A percentile compares a stretch with the other conserved stretches of the same genome.
phyloP scores from a whole-genome alignment of 805 yeast genomes.

The Babjeviella inositovora region DNA sequence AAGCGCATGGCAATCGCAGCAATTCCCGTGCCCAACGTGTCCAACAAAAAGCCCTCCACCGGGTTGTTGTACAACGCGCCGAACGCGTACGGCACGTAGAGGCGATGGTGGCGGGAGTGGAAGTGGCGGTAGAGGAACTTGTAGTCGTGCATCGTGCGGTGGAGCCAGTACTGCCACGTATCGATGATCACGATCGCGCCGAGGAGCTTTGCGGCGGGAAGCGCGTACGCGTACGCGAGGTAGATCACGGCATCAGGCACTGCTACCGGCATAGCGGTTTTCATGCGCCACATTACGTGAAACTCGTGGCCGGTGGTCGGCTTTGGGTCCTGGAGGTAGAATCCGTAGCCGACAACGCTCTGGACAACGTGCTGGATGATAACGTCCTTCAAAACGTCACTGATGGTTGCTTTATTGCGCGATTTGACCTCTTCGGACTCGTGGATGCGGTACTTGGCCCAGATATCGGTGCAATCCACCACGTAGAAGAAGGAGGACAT shows the following conservation, averaged over 20 bases:
- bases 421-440: slow-evolving; percentile 72
- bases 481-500: slow-evolving; percentile 60
- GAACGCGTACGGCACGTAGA: slow-evolving; percentile 92
- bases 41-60: slow-evolving; percentile 83
- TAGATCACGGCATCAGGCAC: slow-evolving; percentile 33
- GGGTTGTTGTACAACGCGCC: slow-evolving; percentile 95
- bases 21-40: slow-evolving; percentile 83
- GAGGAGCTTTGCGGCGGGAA: slow-evolving; percentile 38
- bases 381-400: slow-evolving; percentile 70
- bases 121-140: slow-evolving; percentile 59
- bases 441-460: slow-evolving; percentile 79
- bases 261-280: no score
- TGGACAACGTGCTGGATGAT: slow-evolving; percentile 76
- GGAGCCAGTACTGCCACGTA: slow-evolving; percentile 91
- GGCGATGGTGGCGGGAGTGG: slow-evolving; percentile 89
- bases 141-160: slow-evolving; percentile 78
- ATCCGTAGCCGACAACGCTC: slow-evolving; percentile 44
- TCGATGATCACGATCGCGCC: slow-evolving; percentile 68
- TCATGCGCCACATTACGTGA: slow-evolving; percentile 26
- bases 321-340: slow-evolving; percentile 38
- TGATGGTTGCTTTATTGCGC: slow-evolving; percentile 59
- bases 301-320: slow-evolving; percentile 37
- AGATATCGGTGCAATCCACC: slow-evolving; percentile 58
- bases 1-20: slow-evolving; percentile 50
- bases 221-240: slow-evolving; percentile 42